These are phyloP conservation scores for Homolaphlyctis polyrhiza DNA, from an alignment of 371 early-diverging fungal genomes.

Conservation along the genomic window DNA sequence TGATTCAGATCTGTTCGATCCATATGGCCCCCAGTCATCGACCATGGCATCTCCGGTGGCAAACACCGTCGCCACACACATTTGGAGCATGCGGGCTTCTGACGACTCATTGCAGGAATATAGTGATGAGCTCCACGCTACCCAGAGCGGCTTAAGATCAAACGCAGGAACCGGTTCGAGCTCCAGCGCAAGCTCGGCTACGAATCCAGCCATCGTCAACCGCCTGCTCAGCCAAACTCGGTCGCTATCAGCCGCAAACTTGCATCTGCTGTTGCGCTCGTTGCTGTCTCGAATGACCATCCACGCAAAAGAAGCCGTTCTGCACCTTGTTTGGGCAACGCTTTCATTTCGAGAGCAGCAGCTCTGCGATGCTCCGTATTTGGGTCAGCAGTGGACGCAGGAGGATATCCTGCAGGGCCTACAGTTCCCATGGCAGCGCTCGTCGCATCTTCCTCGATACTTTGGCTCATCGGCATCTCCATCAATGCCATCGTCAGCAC, in stretches of 20 bases:
- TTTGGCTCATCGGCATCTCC: no score
- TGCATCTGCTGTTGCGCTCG: neutral
- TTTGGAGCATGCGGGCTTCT: no score
- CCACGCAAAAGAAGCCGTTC: constrained; percentile 8
- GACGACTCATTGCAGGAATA: no score
- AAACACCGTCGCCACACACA: no score
- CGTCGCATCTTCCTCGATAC: no score
- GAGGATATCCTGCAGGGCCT: constrained; percentile 1
- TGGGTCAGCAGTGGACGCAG: constrained; percentile 10
- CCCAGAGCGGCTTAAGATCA: no score
- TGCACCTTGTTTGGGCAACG: constrained; percentile 7
- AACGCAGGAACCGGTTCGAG: no score
- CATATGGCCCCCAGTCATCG: no score
- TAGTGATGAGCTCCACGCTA: no score
- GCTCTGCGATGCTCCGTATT: constrained; percentile 11
- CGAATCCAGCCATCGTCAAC: neutral
- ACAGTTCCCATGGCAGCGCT: neutral
- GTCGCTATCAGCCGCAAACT: neutral
- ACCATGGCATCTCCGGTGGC: no score
- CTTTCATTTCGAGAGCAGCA: constrained; percentile 9
- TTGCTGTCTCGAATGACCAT: constrained; percentile 9
- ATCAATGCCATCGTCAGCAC: no score
- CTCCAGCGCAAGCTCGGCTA: neutral
- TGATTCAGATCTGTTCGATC: no score
- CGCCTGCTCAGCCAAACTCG: constrained; percentile 1